These are phyloP conservation scores for Anaeromyces robustus DNA, from an alignment of 192 early-diverging fungal species.

Conservation along the genomic window DNA sequence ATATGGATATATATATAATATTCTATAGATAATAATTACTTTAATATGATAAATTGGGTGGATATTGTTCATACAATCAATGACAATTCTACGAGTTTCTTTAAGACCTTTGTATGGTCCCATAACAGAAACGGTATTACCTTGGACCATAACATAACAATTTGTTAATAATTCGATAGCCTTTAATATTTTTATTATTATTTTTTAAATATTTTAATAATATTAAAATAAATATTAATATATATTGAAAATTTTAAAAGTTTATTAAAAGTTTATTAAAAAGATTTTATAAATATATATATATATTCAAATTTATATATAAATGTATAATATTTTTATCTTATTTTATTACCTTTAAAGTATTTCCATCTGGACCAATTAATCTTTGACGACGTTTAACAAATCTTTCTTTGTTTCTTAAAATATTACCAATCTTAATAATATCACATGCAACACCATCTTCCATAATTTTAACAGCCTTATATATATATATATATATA, in stretches of 20 bases:
- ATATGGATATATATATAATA: no score
- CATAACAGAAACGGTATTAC: constrained; percentile 90
- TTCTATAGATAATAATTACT: constrained; percentile 26
- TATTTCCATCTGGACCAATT: constrained; percentile 89
- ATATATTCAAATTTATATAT: no score
- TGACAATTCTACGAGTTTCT: constrained; percentile 71
- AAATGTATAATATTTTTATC: no score
- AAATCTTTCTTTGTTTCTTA: constrained; percentile 93
- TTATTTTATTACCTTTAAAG: constrained; percentile 75
- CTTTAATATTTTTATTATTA: constrained; percentile 13
- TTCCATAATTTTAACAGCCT: constrained; percentile 80
- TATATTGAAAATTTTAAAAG: no score
- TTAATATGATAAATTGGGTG: constrained; percentile 99
- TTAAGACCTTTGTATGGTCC: constrained; percentile 80
- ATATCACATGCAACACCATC: constrained; percentile 86
- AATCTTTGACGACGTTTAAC: constrained; percentile 90
- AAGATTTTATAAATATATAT: no score
- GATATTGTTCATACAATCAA: constrained; percentile 97
- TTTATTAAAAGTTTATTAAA: no score
- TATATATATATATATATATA: no score
- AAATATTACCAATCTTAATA: constrained; percentile 91
- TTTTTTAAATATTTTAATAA: no score
- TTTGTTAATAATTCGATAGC: constrained; percentile 90
- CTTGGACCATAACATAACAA: constrained; percentile 97
- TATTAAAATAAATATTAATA: no score